These are phyloP conservation scores for Phytophthora macrochlamydospora DNA, from an alignment of 352 stramenopile species.

Conservation along the genomic window DNA sequence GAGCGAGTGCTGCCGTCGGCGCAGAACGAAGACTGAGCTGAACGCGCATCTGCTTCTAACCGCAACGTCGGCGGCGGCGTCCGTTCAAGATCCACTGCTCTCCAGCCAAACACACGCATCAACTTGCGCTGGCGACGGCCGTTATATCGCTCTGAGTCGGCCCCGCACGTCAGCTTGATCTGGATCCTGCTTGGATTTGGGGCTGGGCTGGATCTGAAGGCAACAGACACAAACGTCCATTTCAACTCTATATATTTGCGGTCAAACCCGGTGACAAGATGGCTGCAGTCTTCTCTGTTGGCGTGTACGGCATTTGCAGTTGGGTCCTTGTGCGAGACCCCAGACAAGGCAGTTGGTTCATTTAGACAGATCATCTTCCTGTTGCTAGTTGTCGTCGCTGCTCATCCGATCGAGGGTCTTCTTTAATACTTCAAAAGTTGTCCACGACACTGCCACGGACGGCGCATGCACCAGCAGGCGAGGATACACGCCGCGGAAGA, in stretches of 20 bases:
- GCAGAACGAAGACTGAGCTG: slow-evolving; percentile 20
- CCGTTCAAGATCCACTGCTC: slow-evolving; percentile 1
- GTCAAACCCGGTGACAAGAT: slow-evolving; percentile 22
- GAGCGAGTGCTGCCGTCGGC: slow-evolving; percentile 2
- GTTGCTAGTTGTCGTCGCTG: slow-evolving; percentile 29
- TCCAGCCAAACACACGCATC: background rate
- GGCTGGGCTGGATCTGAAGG: background rate
- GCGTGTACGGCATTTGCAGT: slow-evolving; percentile 1
- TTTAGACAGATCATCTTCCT: slow-evolving; percentile 18
- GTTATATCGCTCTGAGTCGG: no score
- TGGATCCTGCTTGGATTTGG: background rate
- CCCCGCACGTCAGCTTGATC: background rate
- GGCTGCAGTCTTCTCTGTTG: slow-evolving; percentile 11
- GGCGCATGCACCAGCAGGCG: slow-evolving; percentile 96
- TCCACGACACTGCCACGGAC: slow-evolving; percentile 99
- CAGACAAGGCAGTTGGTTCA: slow-evolving; percentile 24
- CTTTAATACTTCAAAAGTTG: slow-evolving; percentile 97
- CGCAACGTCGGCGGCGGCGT: background rate
- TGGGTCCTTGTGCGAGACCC: slow-evolving; percentile 13
- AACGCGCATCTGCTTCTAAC: background rate
- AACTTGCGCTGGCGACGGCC: background rate
- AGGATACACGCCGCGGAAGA: slow-evolving; percentile 95
- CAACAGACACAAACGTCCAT: slow-evolving; percentile 5
- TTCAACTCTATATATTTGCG: slow-evolving; percentile 55
- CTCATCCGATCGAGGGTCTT: slow-evolving; percentile 75